phyloP scores from a whole-genome alignment of 1,139 yeast species.

The Scheffersomyces stambukii region DNA sequence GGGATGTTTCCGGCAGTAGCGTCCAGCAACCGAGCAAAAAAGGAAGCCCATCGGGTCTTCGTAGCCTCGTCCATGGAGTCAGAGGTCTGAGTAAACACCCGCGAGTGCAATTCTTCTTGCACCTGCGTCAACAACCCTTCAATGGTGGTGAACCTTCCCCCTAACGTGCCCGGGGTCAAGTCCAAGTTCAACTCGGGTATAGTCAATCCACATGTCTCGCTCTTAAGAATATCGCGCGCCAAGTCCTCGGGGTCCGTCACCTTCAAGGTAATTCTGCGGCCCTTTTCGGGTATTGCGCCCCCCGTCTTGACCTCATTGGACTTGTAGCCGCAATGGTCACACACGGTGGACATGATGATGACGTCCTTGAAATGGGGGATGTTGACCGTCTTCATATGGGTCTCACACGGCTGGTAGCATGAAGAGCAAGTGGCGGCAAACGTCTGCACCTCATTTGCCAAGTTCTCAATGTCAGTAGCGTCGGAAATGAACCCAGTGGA shows the following conservation, averaged over 20 bases:
- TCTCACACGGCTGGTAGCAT: conserved; percentile 75
- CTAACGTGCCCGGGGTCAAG: conserved; percentile 93
- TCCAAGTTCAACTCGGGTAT: conserved; percentile 90
- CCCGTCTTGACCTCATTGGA: conserved; percentile 98
- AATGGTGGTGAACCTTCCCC: conserved; percentile 95
- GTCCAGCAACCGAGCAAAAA: conserved; percentile 68
- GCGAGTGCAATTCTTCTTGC: conserved; percentile 76
- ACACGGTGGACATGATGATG: conserved; percentile 90
- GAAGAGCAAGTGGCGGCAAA: conserved; percentile 91
- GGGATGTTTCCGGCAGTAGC: conserved; percentile 83
- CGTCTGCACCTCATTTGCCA: conserved; percentile 85
- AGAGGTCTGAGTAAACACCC: conserved; percentile 82
- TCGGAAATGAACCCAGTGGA: conserved; percentile 60
- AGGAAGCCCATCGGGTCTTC: conserved; percentile 73
- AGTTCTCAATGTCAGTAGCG: conserved; percentile 78
- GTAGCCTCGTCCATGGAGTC: conserved; percentile 87
- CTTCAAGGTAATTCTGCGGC: conserved; percentile 66
- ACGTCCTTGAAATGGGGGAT: conserved; percentile 99
- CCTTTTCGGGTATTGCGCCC: conserved; percentile 88
- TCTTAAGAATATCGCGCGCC: conserved; percentile 89
- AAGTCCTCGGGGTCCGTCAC: conserved; percentile 92
- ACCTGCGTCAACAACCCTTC: conserved; percentile 93
- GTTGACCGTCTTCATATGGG: conserved; percentile 94
- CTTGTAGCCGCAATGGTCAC: conserved; percentile 92
- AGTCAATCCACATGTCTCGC: conserved; percentile 84